Base-by-base conservation (phyloP, 345 rosid genomes). In the Chamaenerion angustifolium region DNA sequence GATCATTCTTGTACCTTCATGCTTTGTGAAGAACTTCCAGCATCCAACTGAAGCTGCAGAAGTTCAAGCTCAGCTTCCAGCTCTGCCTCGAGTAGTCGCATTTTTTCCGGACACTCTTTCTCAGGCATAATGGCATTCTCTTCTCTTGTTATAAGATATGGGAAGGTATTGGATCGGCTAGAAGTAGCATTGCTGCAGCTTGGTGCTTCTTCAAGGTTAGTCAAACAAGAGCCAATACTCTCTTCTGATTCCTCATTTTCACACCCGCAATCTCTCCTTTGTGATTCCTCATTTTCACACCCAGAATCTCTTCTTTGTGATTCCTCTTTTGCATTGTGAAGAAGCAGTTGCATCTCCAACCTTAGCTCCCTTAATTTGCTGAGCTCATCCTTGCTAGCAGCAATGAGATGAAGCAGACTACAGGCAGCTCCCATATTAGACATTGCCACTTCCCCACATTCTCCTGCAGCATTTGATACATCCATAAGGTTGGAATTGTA, bases 11-110 rank as follows among this genome's bases (percentile, higher is more conserved):
- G 15, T 23, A 50, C 54, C 54, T 50, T 35, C 12, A 21, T 27
- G 54, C 54, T 50, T 50, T 50, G 11, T 40, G 56, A 18, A 46
- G 40, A 51, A 31, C 35, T 56, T 27, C 67, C 85, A 5, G 54
- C 51, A 61, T 71, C 76, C 66, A 79, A 68, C 44, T 71, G 71
- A 56, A 63, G 67, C 60, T 80, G 88, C 56, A 85, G 64, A 49
- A 58, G 72, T 51, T 85, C 74, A 37, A 82, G 66, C 67, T 85
- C 89, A 2, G 68, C 80, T 70, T 80, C 75, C 17, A 89, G 84
- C 69, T 89, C 93, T 10, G 77, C 89, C 70, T 76, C 85, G 19
- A 85, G 85, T 49, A 56, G 68, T 58, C 73, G 71, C 75, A 75
- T 78, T 46, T 73, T 90, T 35, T 61, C 73, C 0, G 41, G 19